A percentile compares a stretch with the other conserved stretches of the same genome.
phyloP scores from a whole-genome alignment of 2,329 filamentous ascomycete genomes.

The Neoarthrinium moseri region DNA sequence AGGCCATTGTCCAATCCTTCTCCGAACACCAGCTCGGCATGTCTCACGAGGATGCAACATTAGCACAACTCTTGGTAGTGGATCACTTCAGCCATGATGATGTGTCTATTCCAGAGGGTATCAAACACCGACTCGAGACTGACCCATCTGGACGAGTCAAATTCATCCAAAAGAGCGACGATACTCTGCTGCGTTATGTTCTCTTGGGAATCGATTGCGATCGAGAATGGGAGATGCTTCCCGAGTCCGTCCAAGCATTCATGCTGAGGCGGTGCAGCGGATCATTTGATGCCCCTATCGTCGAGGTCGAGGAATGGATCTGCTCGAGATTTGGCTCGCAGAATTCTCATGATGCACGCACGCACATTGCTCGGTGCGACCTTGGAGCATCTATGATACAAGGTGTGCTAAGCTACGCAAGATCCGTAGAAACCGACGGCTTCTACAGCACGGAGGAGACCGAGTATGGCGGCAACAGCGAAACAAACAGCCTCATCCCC shows the following conservation, averaged over 20 bases:
- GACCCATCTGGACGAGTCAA: not conserved
- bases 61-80: not conserved
- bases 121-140: constrained; percentile 2
- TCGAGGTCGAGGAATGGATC: not conserved
- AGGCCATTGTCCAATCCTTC: not conserved
- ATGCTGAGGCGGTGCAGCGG: not conserved
- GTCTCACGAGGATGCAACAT: not conserved
- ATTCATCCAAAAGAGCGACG: not conserved
- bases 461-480: not conserved
- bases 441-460: not conserved
- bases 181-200: not conserved
- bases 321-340: not conserved
- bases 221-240: not conserved
- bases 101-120: not conserved
- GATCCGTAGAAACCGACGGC: not conserved
- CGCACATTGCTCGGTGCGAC: not conserved
- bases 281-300: too few species aligned
- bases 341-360: not conserved
- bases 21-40: constrained; percentile 1
- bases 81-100: not conserved
- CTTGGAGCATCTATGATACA: not conserved
- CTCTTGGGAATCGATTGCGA: constrained; percentile 3
- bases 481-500: not conserved
- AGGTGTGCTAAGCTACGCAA: not conserved
- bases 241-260: not conserved